phyloP scores from a whole-genome alignment of 768 basidiomycete genomes.

The Dioszegia crocea region DNA sequence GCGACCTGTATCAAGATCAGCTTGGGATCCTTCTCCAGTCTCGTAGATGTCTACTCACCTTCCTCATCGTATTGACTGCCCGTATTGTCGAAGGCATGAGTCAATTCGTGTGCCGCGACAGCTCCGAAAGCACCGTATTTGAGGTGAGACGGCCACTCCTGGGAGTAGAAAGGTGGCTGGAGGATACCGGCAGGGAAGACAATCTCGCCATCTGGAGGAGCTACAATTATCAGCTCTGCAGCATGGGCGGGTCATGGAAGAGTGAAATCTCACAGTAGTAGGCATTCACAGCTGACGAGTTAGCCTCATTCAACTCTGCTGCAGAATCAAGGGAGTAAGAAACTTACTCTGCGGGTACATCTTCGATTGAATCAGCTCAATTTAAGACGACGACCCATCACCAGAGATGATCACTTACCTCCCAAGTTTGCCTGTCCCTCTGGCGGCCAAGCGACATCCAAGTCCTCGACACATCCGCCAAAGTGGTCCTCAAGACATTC shows the following conservation, averaged over 20 bases:
- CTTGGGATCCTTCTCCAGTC: not conserved
- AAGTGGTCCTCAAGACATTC: conserved; percentile 65
- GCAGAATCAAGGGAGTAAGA: not conserved
- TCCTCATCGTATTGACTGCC: conserved; percentile 85
- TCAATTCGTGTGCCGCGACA: conserved; percentile 88
- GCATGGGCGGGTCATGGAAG: conserved; percentile 52
- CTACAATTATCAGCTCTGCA: conserved; percentile 62
- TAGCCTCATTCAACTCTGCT: not conserved
- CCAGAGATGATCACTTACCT: conserved; percentile 56
- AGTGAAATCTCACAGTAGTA: conserved; percentile 36
- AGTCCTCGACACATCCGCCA: conserved; percentile 60
- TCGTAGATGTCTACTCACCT: conserved; percentile 60
- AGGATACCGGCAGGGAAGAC: conserved; percentile 94
- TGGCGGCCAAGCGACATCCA: conserved; percentile 72
- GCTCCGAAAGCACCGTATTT: conserved; percentile 89
- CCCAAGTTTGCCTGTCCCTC: conserved; percentile 72
- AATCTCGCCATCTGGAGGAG: conserved; percentile 81
- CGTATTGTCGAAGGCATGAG: conserved; percentile 58
- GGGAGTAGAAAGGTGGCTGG: conserved; percentile 83
- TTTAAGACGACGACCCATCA: too few species aligned
- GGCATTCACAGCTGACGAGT: conserved; percentile 32
- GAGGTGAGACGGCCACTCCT: conserved; percentile 81
- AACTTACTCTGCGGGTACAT: conserved; percentile 38
- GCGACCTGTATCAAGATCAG: conserved; percentile 18
- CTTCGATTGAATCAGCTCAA: conserved; percentile 6